phyloP scores from a whole-genome alignment of 192 early-diverging fungal genomes.

The Funneliformis mosseae region DNA sequence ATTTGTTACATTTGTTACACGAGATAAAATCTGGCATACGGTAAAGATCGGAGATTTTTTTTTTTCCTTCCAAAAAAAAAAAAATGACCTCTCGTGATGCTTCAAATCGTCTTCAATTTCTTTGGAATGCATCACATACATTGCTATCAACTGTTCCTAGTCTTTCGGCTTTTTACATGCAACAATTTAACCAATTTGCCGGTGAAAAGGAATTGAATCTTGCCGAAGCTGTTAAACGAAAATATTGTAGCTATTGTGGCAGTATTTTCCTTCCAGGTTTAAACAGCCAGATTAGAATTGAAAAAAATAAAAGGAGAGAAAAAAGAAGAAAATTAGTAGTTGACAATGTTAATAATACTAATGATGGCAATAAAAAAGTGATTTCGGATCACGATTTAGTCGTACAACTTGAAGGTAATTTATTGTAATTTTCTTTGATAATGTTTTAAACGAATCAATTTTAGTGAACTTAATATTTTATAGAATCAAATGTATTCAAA shows the following conservation, averaged over 20 bases:
- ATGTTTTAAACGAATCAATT: not conserved
- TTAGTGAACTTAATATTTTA: not conserved
- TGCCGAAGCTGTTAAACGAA: slow-evolving; percentile 45
- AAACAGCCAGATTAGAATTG: slow-evolving; percentile 42
- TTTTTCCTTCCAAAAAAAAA: not conserved
- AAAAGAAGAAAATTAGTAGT: slow-evolving; percentile 17
- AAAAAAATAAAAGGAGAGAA: slow-evolving; percentile 29
- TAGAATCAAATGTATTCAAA: not conserved
- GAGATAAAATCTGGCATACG: not conserved
- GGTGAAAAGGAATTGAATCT: slow-evolving; percentile 42
- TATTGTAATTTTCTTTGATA: not conserved
- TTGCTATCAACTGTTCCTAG: slow-evolving; percentile 40
- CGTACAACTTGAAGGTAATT: not conserved
- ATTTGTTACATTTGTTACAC: no score
- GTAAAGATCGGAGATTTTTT: not conserved
- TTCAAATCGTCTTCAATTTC: slow-evolving; percentile 41
- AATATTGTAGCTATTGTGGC: slow-evolving; percentile 47
- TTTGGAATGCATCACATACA: slow-evolving; percentile 50
- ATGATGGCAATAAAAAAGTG: not conserved
- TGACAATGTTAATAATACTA: not conserved
- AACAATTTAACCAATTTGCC: slow-evolving; percentile 44
- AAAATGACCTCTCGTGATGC: not conserved
- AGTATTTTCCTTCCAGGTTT: slow-evolving; percentile 50
- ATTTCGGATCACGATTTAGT: not conserved
- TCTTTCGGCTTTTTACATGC: slow-evolving; percentile 50